These are phyloP conservation scores for Geosmithia morbida DNA, from an alignment of 2,329 filamentous ascomycete species.

Conservation along the genomic window DNA sequence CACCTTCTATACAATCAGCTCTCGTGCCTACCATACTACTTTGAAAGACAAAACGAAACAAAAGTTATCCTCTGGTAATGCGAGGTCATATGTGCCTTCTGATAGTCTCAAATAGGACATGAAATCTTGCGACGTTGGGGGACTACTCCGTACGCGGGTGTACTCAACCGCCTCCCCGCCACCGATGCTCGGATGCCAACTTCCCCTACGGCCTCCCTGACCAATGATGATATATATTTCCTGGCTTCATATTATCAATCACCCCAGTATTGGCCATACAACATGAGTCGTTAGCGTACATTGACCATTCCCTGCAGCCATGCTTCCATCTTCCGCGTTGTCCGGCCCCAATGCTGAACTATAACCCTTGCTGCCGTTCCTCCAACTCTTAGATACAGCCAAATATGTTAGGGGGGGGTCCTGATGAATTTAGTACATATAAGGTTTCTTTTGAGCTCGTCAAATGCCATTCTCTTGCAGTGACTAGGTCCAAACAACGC, in stretches of 20 bases:
- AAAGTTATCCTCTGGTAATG: neutral
- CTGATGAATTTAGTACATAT: neutral
- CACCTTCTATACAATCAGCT: neutral
- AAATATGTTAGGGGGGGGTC: neutral
- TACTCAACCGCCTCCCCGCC: neutral
- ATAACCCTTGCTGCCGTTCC: neutral
- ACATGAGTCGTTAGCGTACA: neutral
- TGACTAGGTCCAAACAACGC: neutral
- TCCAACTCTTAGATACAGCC: neutral
- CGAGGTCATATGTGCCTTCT: neutral
- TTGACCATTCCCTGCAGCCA: neutral
- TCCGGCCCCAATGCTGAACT: neutral
- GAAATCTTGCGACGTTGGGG: neutral
- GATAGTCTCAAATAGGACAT: neutral
- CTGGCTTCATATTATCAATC: neutral
- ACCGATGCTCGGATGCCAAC: neutral
- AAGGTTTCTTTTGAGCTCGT: neutral
- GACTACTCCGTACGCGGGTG: neutral
- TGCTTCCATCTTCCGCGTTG: no score
- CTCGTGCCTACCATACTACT: neutral
- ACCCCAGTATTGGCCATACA: neutral
- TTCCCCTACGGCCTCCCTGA: constrained; percentile 15
- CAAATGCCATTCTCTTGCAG: neutral
- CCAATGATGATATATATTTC: neutral
- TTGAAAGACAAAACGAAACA: neutral